These are phyloP conservation scores for Candida sithepensis DNA, from an alignment of 805 yeast genomes.

Conservation along the genomic window DNA sequence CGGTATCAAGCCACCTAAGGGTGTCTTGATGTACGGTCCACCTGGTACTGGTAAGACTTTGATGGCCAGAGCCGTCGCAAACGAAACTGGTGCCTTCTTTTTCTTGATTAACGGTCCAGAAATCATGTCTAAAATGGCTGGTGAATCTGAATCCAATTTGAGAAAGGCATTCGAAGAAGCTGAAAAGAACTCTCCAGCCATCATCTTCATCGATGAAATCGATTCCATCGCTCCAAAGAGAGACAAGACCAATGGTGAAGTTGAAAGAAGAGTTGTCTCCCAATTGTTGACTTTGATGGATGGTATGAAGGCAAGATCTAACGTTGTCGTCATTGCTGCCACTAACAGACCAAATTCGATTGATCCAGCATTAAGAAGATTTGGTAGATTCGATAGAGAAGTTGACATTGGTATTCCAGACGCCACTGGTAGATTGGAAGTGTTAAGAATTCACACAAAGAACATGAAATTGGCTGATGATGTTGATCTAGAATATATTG, in stretches of 20 bases:
- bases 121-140: constrained; percentile 99
- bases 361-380: constrained; percentile 82
- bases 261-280: constrained; percentile 98
- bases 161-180: constrained; percentile 99
- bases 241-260: constrained; percentile 99
- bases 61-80: constrained; percentile 99
- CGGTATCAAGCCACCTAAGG: constrained; percentile 98
- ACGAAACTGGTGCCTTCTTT: constrained; percentile 98
- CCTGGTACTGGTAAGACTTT: constrained; percentile 99
- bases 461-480: constrained; percentile 96
- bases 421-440: constrained; percentile 97
- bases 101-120: constrained; percentile 98
- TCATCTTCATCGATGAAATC: constrained; percentile 96
- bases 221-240: constrained; percentile 99
- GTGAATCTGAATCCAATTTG: constrained; percentile 95
- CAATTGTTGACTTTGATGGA: constrained; percentile 97
- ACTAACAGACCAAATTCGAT: constrained; percentile 85
- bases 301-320: constrained; percentile 99
- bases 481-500: constrained; percentile 93
- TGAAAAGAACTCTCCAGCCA: constrained; percentile 96
- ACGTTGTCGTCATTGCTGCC: constrained; percentile 97
- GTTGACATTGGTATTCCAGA: constrained; percentile 93
- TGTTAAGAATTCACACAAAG: constrained; percentile 94
- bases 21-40: constrained; percentile 97
- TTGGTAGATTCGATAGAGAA: constrained; percentile 83